phyloP scores from a whole-genome alignment of 1,139 yeast species.

The Kurtzmaniella quercitrusa region DNA sequence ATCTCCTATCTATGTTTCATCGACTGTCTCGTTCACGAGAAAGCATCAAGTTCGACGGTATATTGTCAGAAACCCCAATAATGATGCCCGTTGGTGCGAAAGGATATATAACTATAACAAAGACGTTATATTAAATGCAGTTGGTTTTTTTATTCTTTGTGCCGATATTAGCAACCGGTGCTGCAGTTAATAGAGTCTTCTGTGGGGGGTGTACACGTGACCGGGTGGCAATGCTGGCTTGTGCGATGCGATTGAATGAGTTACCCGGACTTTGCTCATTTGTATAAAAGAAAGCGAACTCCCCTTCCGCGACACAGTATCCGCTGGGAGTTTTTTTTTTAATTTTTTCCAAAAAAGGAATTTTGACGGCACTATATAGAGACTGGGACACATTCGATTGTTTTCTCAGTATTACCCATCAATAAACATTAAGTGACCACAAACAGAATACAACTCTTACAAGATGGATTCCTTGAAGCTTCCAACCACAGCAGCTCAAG shows the following conservation, averaged over 20 bases:
- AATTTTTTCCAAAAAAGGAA: slow-evolving; percentile 1
- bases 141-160: too few species aligned
- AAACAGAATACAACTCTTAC: not conserved
- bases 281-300: slow-evolving; percentile 24
- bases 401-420: slow-evolving; percentile 21
- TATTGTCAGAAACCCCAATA: too few species aligned
- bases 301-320: slow-evolving; percentile 11
- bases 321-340: slow-evolving; percentile 5
- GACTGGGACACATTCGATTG: slow-evolving; percentile 44
- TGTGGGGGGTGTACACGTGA: not conserved
- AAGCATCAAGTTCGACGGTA: too few species aligned
- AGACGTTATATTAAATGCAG: too few species aligned
- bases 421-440: not conserved
- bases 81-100: too few species aligned
- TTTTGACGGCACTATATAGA: slow-evolving; percentile 3
- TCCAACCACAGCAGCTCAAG: slow-evolving; percentile 80
- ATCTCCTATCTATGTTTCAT: too few species aligned
- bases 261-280: slow-evolving; percentile 26
- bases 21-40: too few species aligned
- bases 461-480: slow-evolving; percentile 69
- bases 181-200: not conserved
- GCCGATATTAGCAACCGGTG: not conserved
- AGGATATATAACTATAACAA: too few species aligned
- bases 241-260: slow-evolving; percentile 4
- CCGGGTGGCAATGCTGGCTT: slow-evolving; percentile 1